A percentile compares a stretch with the other conserved stretches of the same genome.
These are phyloP conservation scores for Malus orientalis DNA, from an alignment of 306 rosid genomes.

Conservation along the genomic window DNA sequence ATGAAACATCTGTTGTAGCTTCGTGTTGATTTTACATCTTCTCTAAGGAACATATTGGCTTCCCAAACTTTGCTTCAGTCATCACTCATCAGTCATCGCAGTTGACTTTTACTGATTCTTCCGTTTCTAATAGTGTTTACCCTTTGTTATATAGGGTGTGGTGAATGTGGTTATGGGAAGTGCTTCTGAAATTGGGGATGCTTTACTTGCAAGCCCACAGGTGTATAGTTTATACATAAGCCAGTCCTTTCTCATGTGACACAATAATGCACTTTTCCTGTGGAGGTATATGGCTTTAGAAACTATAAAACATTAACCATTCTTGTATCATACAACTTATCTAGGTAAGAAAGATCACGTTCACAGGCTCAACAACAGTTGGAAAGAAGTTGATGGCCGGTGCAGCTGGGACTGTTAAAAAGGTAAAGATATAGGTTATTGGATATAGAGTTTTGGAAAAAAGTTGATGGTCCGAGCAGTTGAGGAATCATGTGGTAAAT, in stretches of 20 bases:
- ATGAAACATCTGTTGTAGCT: background rate
- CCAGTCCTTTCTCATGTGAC: background rate
- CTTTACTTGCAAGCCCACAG: slow-evolving; percentile 82
- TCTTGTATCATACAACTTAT: slow-evolving; percentile 11
- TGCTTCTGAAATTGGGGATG: slow-evolving; percentile 78
- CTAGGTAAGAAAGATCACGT: slow-evolving; percentile 92
- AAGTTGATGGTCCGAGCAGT: background rate
- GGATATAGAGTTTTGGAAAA: background rate
- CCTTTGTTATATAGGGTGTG: slow-evolving; percentile 55
- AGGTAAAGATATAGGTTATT: slow-evolving; percentile 32
- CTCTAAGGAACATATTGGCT: background rate
- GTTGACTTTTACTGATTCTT: background rate
- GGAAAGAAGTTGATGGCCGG: slow-evolving; percentile 98
- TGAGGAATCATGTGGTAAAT: slow-evolving; percentile 12
- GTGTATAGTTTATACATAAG: slow-evolving; percentile 25
- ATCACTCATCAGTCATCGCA: background rate
- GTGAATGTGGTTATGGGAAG: slow-evolving; percentile 93
- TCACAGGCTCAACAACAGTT: slow-evolving; percentile 96
- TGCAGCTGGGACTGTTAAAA: slow-evolving; percentile 88
- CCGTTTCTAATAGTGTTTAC: slow-evolving; percentile 22
- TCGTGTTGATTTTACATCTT: background rate
- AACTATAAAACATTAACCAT: background rate
- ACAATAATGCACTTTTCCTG: background rate
- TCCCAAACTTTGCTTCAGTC: background rate
- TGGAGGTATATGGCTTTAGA: slow-evolving; percentile 10